These are phyloP conservation scores for Alternaria novae-zelandiae DNA, from an alignment of 2,329 filamentous ascomycete species.

Conservation along the genomic window DNA sequence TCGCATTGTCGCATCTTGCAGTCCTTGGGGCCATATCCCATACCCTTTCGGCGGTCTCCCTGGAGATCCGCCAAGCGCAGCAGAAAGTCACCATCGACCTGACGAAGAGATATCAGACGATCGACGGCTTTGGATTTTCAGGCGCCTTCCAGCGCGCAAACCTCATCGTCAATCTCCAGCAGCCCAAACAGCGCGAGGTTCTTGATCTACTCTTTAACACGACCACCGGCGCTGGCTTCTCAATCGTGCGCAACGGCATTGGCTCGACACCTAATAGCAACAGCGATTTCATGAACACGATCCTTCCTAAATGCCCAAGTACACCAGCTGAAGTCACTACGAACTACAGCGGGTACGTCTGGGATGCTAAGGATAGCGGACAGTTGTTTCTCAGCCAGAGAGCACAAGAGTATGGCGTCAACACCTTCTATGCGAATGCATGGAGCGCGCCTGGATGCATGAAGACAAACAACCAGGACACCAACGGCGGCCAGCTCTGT, in stretches of 20 bases:
- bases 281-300: constrained; percentile 47
- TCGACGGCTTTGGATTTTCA: constrained; percentile 56
- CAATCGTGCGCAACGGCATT: constrained; percentile 56
- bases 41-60: constrained; percentile 9
- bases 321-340: constrained; percentile 20
- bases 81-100: constrained; percentile 50
- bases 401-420: constrained; percentile 54
- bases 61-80: constrained; percentile 25
- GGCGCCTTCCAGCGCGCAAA: constrained; percentile 56
- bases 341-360: constrained; percentile 32
- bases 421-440: constrained; percentile 56
- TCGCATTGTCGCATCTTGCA: constrained; percentile 10
- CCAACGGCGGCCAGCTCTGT: constrained; percentile 55
- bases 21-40: constrained; percentile 18
- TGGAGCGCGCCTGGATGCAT: constrained; percentile 61
- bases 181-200: constrained; percentile 50
- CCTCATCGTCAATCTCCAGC: constrained; percentile 51
- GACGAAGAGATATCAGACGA: constrained; percentile 53
- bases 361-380: constrained; percentile 32
- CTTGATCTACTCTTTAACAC: constrained; percentile 56
- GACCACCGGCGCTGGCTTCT: constrained; percentile 54
- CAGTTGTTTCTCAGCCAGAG: constrained; percentile 62
- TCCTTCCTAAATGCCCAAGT: constrained; percentile 32
- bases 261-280: constrained; percentile 52
- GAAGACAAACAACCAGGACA: constrained; percentile 57